Evolutionary conservation across 164 flowering plant species (phyloP).

Genomic region (Cinnamomum micranthum): DNA sequence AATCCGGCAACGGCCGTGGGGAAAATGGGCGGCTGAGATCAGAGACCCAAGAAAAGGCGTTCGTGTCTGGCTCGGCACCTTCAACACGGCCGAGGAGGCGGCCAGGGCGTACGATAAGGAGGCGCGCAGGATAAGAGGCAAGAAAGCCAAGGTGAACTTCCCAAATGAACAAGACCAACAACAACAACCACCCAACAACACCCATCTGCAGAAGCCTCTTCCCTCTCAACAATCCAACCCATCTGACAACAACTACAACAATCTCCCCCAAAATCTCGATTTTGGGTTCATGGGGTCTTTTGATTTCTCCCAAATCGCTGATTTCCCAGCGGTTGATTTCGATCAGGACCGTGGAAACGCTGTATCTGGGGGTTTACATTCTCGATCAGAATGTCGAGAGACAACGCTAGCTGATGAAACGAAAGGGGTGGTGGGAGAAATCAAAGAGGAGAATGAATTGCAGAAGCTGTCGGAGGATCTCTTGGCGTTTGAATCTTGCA

Average conservation of each 20-base stretch:
- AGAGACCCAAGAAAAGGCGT: slow-evolving; percentile 16
- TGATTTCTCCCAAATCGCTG: slow-evolving; percentile 16
- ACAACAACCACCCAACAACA: not conserved
- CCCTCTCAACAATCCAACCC: slow-evolving; percentile 4
- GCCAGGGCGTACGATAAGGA: slow-evolving; percentile 17
- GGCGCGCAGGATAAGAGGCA: slow-evolving; percentile 13
- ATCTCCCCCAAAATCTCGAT: not conserved
- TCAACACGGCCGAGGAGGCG: slow-evolving; percentile 18
- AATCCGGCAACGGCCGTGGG: slow-evolving; percentile 18
- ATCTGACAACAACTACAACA: not conserved
- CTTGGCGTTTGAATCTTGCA: slow-evolving; percentile 65
- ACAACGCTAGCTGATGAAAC: not conserved
- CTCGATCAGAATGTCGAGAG: slow-evolving; percentile 15
- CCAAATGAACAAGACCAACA: slow-evolving; percentile 12
- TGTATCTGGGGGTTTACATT: not conserved
- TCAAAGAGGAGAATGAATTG: slow-evolving; percentile 32
- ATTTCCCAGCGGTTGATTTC: not conserved
- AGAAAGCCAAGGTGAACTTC: slow-evolving; percentile 14
- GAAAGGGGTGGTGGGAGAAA: not conserved
- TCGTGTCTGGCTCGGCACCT: slow-evolving; percentile 16
- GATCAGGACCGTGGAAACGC: not conserved
- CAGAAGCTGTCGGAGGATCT: slow-evolving; percentile 70
- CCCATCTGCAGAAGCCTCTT: not conserved
- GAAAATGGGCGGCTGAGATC: slow-evolving; percentile 19
- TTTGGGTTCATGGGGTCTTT: slow-evolving; percentile 15